Percentiles rank a stretch among this genome's conserved stretches.
These are phyloP conservation scores for Ogataea saltuana DNA, from an alignment of 805 yeast species.

Conservation along the genomic window DNA sequence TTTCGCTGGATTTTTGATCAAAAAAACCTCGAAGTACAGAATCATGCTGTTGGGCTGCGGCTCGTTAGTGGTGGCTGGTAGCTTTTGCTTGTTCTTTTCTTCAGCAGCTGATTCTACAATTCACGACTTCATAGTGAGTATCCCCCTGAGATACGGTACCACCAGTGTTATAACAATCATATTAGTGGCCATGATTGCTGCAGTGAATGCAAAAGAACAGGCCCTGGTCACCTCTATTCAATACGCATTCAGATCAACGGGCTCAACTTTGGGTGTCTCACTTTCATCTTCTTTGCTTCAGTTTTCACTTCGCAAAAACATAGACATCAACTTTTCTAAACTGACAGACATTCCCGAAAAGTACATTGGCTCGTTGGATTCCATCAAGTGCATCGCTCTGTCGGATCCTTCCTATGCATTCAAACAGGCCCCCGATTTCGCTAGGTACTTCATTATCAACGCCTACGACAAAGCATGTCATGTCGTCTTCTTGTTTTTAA, in stretches of 20 bases:
- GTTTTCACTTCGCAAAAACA: constrained; percentile 19
- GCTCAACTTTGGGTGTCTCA: constrained; percentile 55
- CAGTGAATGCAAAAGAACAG: constrained; percentile 68
- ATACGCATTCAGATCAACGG: constrained; percentile 64
- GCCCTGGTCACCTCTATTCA: constrained; percentile 89
- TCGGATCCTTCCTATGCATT: constrained; percentile 29
- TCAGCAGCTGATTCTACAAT: too few relatives aligned
- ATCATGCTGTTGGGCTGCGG: constrained; percentile 45
- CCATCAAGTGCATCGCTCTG: constrained; percentile 20
- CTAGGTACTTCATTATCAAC: constrained; percentile 44
- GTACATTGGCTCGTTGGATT: constrained; percentile 16
- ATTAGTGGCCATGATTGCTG: constrained; percentile 70
- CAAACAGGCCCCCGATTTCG: constrained; percentile 49
- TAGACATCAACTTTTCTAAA: constrained; percentile 17
- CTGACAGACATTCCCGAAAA: constrained; percentile 23
- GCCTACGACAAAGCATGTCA: constrained; percentile 55
- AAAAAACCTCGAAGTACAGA: constrained; percentile 64
- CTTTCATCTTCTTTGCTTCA: constrained; percentile 50
- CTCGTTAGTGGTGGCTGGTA: constrained; percentile 48
- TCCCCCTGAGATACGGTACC: constrained; percentile 64
- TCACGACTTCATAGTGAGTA: constrained; percentile 48
- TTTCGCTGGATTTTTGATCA: constrained; percentile 66
- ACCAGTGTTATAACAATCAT: constrained; percentile 71
- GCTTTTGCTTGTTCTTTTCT: constrained; percentile 28
- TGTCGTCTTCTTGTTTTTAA: constrained; percentile 49